Conservation (phyloP, 2,329 filamentous ascomycete genomes). For the Nemania serpens region DNA sequence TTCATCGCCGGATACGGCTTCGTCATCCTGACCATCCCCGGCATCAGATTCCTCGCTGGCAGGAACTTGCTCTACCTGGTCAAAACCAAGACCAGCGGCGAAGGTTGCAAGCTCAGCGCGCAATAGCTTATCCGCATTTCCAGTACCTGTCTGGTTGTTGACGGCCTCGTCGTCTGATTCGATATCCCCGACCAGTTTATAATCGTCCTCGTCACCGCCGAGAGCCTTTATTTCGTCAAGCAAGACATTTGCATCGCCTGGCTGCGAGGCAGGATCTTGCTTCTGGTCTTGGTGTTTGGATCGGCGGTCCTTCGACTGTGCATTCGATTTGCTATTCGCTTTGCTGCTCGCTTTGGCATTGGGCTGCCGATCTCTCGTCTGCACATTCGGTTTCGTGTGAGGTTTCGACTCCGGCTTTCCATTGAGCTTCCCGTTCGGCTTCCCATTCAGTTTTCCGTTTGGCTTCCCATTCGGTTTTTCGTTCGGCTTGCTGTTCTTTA, state of each 20-base stretch:
- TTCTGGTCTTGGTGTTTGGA: slow-evolving; percentile 16
- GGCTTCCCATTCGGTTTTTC: too few species aligned
- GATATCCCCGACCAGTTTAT: slow-evolving; percentile 63
- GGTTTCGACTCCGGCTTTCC: slow-evolving; percentile 36
- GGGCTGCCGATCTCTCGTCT: slow-evolving; percentile 14
- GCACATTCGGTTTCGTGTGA: slow-evolving; percentile 27
- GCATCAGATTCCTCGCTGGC: slow-evolving; percentile 44
- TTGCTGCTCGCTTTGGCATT: slow-evolving; percentile 21
- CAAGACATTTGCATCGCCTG: slow-evolving; percentile 46
- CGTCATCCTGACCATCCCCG: slow-evolving; percentile 35
- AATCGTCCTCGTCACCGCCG: slow-evolving; percentile 67
- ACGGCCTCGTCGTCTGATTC: slow-evolving; percentile 55
- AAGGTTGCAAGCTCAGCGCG: slow-evolving; percentile 58
- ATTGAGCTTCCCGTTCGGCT: slow-evolving; percentile 23
- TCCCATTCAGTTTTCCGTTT: slow-evolving; percentile 27
- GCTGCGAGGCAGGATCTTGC: slow-evolving; percentile 14
- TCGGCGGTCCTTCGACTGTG: slow-evolving; percentile 9
- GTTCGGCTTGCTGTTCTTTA: slow-evolving; percentile 25
- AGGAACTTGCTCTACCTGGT: slow-evolving; percentile 47
- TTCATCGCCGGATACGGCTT: slow-evolving; percentile 38
- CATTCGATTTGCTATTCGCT: slow-evolving; percentile 22
- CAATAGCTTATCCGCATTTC: slow-evolving; percentile 51
- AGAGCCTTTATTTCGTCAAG: slow-evolving; percentile 68
- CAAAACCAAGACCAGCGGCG: slow-evolving; percentile 55
- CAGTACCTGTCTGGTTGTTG: slow-evolving; percentile 39